phyloP scores from a whole-genome alignment of 306 rosid species.

The Urtica urens region DNA sequence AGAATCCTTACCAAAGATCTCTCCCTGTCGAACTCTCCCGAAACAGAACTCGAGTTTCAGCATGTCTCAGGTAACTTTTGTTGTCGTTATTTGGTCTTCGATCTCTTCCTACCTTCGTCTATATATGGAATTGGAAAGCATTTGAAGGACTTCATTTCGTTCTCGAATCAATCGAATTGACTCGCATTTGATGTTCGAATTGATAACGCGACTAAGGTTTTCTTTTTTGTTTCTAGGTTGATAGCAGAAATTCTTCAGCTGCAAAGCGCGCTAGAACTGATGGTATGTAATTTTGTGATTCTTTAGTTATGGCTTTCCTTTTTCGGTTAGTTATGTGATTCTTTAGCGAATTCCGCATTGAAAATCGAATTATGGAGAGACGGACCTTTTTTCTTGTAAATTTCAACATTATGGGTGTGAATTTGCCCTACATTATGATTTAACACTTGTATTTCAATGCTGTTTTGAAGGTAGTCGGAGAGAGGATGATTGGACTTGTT shows the following conservation, averaged over 20 bases:
- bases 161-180: neutral
- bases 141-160: neutral
- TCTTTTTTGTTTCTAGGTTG: constrained; percentile 41
- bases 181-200: neutral
- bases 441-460: no score
- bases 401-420: no score
- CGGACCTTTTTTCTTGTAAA: no score
- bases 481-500: constrained; percentile 99
- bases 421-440: no score
- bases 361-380: neutral
- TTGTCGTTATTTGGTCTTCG: neutral
- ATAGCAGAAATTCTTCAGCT: constrained; percentile 90
- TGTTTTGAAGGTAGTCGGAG: constrained; percentile 82
- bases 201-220: neutral
- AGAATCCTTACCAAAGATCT: neutral
- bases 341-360: neutral
- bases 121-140: neutral
- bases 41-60: no score
- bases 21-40: constrained; percentile 1
- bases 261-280: constrained; percentile 98
- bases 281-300: constrained; percentile 32
- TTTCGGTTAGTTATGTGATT: neutral
- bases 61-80: constrained; percentile 42
- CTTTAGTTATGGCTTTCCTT: neutral
- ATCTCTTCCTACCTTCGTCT: neutral